Base-by-base conservation (phyloP, 2,329 filamentous ascomycete genomes). In the Fusarium nurragi region DNA sequence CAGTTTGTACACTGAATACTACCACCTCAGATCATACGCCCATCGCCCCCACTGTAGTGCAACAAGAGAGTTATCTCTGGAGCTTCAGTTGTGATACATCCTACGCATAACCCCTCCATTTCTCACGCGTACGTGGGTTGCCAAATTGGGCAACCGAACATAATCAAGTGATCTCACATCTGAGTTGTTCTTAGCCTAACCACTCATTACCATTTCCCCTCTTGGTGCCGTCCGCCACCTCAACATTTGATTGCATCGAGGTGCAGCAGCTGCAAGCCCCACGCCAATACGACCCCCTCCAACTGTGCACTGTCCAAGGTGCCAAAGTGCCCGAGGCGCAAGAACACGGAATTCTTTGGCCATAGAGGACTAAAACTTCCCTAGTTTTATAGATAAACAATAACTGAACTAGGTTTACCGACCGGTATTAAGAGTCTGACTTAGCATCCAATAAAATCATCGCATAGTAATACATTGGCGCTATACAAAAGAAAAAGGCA, bases 141-240 rank as follows among this genome's bases (percentile, higher is more conserved):
- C 53, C n/a, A 0, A 3, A 19, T 37, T 8, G 0, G 36, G 64
- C 9, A 52, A 54, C 10, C 16, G 12, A 19, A 4, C 5, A 39
- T 10, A 16, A 28, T 55, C 63, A 67, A 67, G 18, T 67, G 63
- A 66, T 54, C n/a, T 18, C 28, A 45, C 19, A 28, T 39, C 21
- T 63, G 60, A 39, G 30, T 32, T 53, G 52, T 64, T n/a, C 34
- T 36, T n/a, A n/a, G n/a, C n/a, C 18, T 1, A 21, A 2, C 25
- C 36, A 43, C 32, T 58, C 26, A 30, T 18, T 22, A 25, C 43
- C 4, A 2, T 7, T 36, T 56, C 60, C 64, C 54, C 59, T 64
- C 48, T 46, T 43, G 12, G 19, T 5, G 36, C 4, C 28, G 38
- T 21, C 28, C n/a, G 64, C 39, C 54, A 56, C 38, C 16, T 48